Conservation (phyloP, 1,284 basidiomycete species). For the Prillingera fragicola region DNA sequence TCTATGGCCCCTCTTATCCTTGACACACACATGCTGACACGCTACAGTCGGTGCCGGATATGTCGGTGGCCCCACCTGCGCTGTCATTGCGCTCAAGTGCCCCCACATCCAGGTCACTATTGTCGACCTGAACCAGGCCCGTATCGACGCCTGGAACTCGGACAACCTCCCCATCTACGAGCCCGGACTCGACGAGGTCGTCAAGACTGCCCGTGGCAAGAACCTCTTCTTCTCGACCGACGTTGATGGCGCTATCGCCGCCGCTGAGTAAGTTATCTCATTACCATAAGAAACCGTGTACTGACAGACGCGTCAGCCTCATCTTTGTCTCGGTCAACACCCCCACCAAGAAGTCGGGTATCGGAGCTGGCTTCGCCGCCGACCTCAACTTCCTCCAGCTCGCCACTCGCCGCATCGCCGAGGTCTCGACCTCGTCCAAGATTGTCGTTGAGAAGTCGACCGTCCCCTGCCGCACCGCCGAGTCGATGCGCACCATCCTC, state of each 20-base stretch:
- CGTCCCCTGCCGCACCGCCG: conserved; percentile 94
- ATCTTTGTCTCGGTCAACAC: conserved; percentile 71
- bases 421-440: conserved; percentile 82
- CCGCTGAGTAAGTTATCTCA: conserved; percentile 64
- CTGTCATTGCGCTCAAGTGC: conserved; percentile 63
- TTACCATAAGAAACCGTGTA: background rate
- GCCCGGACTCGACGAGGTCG: conserved; percentile 91
- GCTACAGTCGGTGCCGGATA: conserved; percentile 93
- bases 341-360: conserved; percentile 95
- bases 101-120: conserved; percentile 93
- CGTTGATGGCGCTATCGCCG: conserved; percentile 84
- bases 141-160: conserved; percentile 94
- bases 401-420: conserved; percentile 91
- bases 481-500: conserved; percentile 95
- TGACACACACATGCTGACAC: too few species aligned
- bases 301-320: conserved; percentile 35
- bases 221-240: conserved; percentile 98
- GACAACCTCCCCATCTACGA: conserved; percentile 72
- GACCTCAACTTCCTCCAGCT: conserved; percentile 97
- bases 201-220: conserved; percentile 77
- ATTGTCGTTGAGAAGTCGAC: conserved; percentile 99
- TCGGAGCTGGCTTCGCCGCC: conserved; percentile 95
- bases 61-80: conserved; percentile 91
- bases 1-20: too few species aligned
- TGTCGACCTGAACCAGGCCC: conserved; percentile 90